Base-by-base conservation (phyloP, 2,329 filamentous ascomycete species). In the Nectriaceae sp. region DNA sequence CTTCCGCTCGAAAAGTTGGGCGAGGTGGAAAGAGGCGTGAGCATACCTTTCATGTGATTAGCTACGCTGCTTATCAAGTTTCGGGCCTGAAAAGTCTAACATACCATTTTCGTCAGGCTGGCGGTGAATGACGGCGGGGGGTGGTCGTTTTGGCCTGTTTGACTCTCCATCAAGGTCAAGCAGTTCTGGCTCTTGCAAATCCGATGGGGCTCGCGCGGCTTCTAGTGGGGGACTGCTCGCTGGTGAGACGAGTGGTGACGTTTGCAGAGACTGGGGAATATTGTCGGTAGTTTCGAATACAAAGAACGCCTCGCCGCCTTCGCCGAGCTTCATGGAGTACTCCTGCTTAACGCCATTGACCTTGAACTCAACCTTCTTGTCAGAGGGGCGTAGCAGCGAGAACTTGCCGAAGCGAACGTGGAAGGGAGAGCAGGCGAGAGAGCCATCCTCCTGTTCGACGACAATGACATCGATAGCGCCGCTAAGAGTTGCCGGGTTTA, bases 351-450 rank as follows among this genome's bases (percentile, higher is more conserved):
- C 75, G 64, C 89, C 88, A 77, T 99, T 99, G 79, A 99, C 92
- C 61, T 82, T 83, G 74, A 99, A 99, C 72, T 97, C 92, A 64
- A 99, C 94, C 82, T 97, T 99, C 75, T 99, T 99, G 72, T 99
- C 94, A 51, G 87, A 97, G 0, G 94, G 94, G 19, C 94, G 88
- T 64, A 99, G 75, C 33, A 99, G 80, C 51, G 93, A 96, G 76
- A 97, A 97, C 75, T 99, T 99, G 70, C 94, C 94, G 71, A 99
- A 99, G 63, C 94, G 91, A 57, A 99, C 94, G 70, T 99, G 94
- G 72, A 99, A 99, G 42, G 94, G 94, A 21, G 93, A 97, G 74
- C 94, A 99, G 57, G 88, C 85, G 49, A 97, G 80, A 35, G 76
- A 78, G 75, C 90, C 94, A 79, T 99, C 94, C 67, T 93, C 90